Base-by-base conservation (phyloP, 768 basidiomycete genomes). In the Kockovaella imperatae region DNA sequence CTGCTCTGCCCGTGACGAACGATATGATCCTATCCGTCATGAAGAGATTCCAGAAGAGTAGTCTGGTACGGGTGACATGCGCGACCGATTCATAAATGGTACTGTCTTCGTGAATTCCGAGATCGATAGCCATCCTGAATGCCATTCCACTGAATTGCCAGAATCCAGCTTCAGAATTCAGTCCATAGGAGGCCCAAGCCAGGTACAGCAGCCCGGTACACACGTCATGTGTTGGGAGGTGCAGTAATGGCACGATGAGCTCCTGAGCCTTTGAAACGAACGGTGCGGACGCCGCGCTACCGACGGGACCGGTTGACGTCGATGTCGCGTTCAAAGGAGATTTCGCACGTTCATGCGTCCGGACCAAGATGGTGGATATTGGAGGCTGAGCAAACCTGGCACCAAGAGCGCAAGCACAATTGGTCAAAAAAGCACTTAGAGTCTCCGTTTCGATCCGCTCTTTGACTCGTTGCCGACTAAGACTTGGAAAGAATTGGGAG, bases 211-310 rank as follows among this genome's bases (percentile, higher is more conserved):
- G 42, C 20, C 56, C 59, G 0, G 67, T 65, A n/a, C 53, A 54
- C 5, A 56, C 60, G 47, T 68, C 67, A n/a, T 52, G 49, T 1
- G 60, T 57, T 0, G 67, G 67, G 6, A 68, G 53, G 30, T 64
- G 63, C 11, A 68, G 38, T 1, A 62, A 47, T 0, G 67, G 63
- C 3, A 61, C 53, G 24, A 58, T 44, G 10, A 68, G 45, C 34
- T 65, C 57, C 35, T 63, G 59, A 3, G 67, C 67, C 48, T 65
- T 62, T 10, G 62, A 54, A 38, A 65, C 55, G 50, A 68, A 68
- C 20, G 62, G 59, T 13, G 55, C 53, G 28, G 60, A 56, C 17
- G 57, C 57, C 24, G 24, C 28, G n/a, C n/a, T n/a, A n/a, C n/a
- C n/a, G 11, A 20, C 25, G 18, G 40, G 40, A 21, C 51, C 25